Evolutionary conservation across 1,139 yeast genomes (phyloP), one percentile per base, ranked within the genome.

Genomic region (Sugiyamaella grinbergsii): DNA sequence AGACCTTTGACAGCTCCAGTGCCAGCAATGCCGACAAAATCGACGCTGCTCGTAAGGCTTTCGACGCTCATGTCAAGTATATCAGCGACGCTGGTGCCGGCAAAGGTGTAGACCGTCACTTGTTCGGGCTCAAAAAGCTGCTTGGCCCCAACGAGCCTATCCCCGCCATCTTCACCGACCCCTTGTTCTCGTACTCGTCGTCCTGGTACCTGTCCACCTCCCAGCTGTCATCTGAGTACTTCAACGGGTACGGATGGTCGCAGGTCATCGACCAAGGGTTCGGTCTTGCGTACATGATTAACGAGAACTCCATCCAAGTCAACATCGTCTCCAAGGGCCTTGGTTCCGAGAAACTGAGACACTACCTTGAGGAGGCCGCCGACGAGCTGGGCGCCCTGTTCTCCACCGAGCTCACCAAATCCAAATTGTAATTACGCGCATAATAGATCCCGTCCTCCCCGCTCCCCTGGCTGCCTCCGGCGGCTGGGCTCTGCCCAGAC

Each of bases 241-340:
- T 89, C 73, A 90, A 89, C 68, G 93, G 95, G 50, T 93, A 93
- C 79, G 98, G 98, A 47, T 93, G 91, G 90, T 83, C 96, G 20
- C 96, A 94, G 69, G 98, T 93, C 50, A 83, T 86, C 62, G 96
- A 93, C 66, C 88, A 85, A 56, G 98, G 98, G 11, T 84, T 86
- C 63, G 98, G 98, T 5, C 78, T 88, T 58, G 98, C 96, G 19
- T 93, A 93, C 74, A 88, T 90, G 87, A 79, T 91, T 65, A 90
- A 88, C 74, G 81, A 81, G 56, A 87, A 90, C 63, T 85, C 89
- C 82, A 67, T 90, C 61, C 94, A 90, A 66, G 82, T 93, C 63
- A 94, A 91, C 70, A 82, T 93, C 58, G 85, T 90, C 43, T 82
- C 86, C 61, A 86, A 83, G 74, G 85, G 81, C 66, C 78, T 85